Base-by-base conservation (phyloP, 2,329 filamentous ascomycete species). In the Lasiodiplodia sp. region DNA sequence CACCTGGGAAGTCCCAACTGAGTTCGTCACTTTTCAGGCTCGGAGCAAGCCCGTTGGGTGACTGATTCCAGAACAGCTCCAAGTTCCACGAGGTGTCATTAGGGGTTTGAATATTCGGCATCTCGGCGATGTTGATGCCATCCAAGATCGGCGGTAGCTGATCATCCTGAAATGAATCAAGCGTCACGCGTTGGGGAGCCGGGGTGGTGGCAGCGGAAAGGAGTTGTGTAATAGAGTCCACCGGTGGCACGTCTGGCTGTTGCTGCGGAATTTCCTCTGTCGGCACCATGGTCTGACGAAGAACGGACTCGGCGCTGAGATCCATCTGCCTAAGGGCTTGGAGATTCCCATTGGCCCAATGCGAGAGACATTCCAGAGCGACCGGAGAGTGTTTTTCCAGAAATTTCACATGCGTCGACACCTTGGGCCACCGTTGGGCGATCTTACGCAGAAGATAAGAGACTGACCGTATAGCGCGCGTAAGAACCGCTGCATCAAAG, bases 1-100 rank as follows among this genome's bases (percentile, higher is more conserved):
- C 51, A 21, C 66, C 66, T 1, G 66, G 66, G 18, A 68, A 68
- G 10, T 68, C 66, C 66, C 66, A 68, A 11, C 44, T 55, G 31
- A 68, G 18, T 25, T 68, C 66, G 12, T 68, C 66, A 7, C 66
- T 68, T 16, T 68, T 53, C 0, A 68, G 56, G 34, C 66, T 68
- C 2, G 57, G 66, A 1, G 66, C 66, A n/a, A 52, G 4, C 7
- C 65, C 65, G 5, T 52, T 34, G 3, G 55, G 34, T 12, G 64
- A 58, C 21, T 57, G 53, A 10, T 40, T 57, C 31, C 47, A 57
- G 8, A 67, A 67, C 3, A 67, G 47, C 16, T 67, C 65, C 10
- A 51, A 25, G n/a, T 67, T 67, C 65, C 65, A 67, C 12, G 65
- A 47, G 5, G 31, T 60, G n/a, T 53, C 65, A 11, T 40, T 28